These are phyloP conservation scores for Plasmodium vinckei DNA, from an alignment of 169 alveolate genomes.

Conservation along the genomic window DNA sequence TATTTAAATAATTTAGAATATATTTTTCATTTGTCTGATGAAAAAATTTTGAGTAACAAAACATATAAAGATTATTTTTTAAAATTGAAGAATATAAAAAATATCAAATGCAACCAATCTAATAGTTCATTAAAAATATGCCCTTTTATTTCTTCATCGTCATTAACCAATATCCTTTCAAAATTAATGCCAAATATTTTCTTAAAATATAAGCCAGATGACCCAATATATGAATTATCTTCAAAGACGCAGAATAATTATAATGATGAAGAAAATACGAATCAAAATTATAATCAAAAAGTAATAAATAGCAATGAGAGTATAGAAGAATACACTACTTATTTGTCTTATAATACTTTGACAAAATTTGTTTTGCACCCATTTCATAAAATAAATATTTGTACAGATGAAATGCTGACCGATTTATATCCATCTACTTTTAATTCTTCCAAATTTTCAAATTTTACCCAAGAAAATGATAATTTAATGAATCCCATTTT, in stretches of 20 bases:
- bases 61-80: slow-evolving; percentile 51
- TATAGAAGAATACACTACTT: slow-evolving; percentile 18
- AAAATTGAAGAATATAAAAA: slow-evolving; percentile 63
- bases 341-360: slow-evolving; percentile 31
- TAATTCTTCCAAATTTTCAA: slow-evolving; percentile 52
- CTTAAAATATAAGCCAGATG: slow-evolving; percentile 62
- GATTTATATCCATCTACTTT: slow-evolving; percentile 62
- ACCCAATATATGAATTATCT: slow-evolving; percentile 35
- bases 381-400: slow-evolving; percentile 50
- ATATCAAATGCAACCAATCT: slow-evolving; percentile 66
- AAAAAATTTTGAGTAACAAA: slow-evolving; percentile 29
- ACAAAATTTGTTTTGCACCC: slow-evolving; percentile 67
- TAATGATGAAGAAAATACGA: slow-evolving; percentile 1
- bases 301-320: neutral
- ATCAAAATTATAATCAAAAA: neutral
- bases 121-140: slow-evolving; percentile 46
- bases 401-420: slow-evolving; percentile 28
- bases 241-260: slow-evolving; percentile 2
- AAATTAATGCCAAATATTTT: slow-evolving; percentile 59
- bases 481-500: slow-evolving; percentile 68
- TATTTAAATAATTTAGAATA: slow-evolving; percentile 72
- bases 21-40: slow-evolving; percentile 66
- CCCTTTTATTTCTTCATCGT: slow-evolving; percentile 66
- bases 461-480: slow-evolving; percentile 47
- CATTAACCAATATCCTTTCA: slow-evolving; percentile 70